phyloP scores from a whole-genome alignment of 2,329 filamentous ascomycete genomes.

The Ascochyta viciae-villosae region DNA sequence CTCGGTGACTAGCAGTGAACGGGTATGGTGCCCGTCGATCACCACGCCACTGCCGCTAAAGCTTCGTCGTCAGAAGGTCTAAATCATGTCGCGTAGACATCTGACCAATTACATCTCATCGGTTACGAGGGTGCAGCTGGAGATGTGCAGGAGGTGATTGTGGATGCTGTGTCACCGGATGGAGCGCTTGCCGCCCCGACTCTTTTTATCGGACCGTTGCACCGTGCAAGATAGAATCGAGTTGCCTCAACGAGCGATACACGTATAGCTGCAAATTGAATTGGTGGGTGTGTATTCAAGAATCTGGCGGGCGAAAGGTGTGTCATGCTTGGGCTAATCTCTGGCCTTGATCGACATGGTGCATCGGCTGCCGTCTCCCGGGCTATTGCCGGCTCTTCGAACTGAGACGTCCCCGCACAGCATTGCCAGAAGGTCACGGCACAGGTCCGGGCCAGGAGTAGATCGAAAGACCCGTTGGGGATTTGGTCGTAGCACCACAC shows the following conservation, averaged over 20 bases:
- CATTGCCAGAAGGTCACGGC: too few relatives aligned
- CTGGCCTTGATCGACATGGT: too few relatives aligned
- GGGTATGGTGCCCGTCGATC: constrained; percentile 17
- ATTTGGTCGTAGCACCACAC: too few relatives aligned
- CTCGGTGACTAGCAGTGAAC: constrained; percentile 1
- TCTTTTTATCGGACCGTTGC: too few relatives aligned
- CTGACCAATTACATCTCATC: constrained; percentile 1
- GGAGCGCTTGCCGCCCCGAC: not conserved
- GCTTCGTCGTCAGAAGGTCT: not conserved
- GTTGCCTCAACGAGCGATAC: not conserved
- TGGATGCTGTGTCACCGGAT: not conserved
- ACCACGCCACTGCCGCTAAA: constrained; percentile 4
- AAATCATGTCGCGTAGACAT: not conserved
- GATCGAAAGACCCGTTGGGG: too few relatives aligned
- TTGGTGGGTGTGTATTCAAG: too few relatives aligned
- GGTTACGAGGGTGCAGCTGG: not conserved
- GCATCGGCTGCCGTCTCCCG: too few relatives aligned
- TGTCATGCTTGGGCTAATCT: too few relatives aligned
- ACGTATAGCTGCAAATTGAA: not conserved
- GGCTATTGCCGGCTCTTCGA: too few relatives aligned
- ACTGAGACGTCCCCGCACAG: too few relatives aligned
- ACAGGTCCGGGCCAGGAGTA: too few relatives aligned
- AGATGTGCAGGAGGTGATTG: not conserved
- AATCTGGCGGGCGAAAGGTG: too few relatives aligned
- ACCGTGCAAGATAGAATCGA: not conserved